A percentile compares a stretch with the other conserved stretches of the same genome.
Evolutionary conservation across 225 moss, liverwort and hornwort species (phyloP).

Genomic region (Asterella californica): DNA sequence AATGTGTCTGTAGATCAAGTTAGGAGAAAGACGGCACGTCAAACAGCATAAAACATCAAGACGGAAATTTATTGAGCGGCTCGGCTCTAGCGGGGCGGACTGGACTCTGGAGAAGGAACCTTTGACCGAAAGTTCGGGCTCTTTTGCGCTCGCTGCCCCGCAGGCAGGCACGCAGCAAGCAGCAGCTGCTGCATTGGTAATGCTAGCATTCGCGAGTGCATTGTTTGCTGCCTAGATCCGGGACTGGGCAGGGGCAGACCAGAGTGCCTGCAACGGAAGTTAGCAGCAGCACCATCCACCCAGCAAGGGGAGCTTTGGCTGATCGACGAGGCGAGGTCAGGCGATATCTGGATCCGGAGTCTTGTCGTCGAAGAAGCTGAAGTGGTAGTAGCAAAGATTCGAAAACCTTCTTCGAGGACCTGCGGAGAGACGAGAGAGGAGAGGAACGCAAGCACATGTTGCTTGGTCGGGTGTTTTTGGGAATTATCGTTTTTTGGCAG

Average conservation of each 20-base stretch:
- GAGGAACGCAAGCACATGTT: background rate
- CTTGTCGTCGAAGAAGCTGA: constrained; percentile 3
- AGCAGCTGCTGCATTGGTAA: background rate
- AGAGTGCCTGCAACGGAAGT: background rate
- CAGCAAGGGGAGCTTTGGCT: background rate
- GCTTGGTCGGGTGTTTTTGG: no score
- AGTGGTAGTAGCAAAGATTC: background rate
- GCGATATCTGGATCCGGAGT: background rate
- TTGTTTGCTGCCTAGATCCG: background rate
- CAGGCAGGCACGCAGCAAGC: background rate
- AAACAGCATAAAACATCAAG: background rate
- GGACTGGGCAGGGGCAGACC: background rate
- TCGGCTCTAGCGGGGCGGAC: background rate
- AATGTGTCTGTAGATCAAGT: no score
- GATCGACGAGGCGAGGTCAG: constrained; percentile 4
- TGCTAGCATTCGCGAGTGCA: background rate
- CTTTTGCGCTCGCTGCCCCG: background rate
- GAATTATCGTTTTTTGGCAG: background rate
- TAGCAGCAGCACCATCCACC: background rate
- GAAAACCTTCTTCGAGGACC: background rate
- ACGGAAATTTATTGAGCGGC: constrained; percentile 7
- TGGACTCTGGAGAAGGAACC: background rate
- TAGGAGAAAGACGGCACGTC: background rate
- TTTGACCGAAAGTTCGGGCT: constrained; percentile 12
- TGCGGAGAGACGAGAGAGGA: background rate